Percentiles rank a stretch among this genome's conserved stretches.
phyloP scores from a whole-genome alignment of 345 rosid species.

The Isatis tinctoria region DNA sequence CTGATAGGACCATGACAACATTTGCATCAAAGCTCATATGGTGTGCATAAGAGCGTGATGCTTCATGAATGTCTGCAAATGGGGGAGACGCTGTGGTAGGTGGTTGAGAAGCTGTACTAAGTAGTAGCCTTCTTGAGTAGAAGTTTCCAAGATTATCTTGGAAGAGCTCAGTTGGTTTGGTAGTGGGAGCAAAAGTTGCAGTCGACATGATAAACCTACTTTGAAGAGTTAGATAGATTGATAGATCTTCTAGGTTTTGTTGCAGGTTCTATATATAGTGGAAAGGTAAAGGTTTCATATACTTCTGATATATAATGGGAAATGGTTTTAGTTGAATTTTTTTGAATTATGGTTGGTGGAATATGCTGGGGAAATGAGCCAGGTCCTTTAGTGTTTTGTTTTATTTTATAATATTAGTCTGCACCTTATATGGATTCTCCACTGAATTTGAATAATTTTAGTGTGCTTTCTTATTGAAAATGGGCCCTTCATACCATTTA shows the following conservation, averaged over 20 bases:
- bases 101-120: constrained; percentile 19
- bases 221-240: constrained; percentile 20
- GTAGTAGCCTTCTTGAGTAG: constrained; percentile 30
- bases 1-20: constrained; percentile 72
- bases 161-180: constrained; percentile 19
- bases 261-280: constrained; percentile 27
- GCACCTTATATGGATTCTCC: constrained; percentile 44
- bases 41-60: constrained; percentile 32
- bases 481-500: constrained; percentile 30
- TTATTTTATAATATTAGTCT: constrained; percentile 1
- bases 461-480: constrained; percentile 20
- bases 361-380: constrained; percentile 21
- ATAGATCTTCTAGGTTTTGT: constrained; percentile 20
- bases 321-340: constrained; percentile 6
- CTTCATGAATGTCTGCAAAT: constrained; percentile 25
- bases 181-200: constrained; percentile 7
- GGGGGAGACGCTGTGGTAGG: constrained; percentile 37
- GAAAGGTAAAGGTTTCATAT: constrained; percentile 25
- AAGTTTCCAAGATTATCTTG: constrained; percentile 18
- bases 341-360: constrained; percentile 29
- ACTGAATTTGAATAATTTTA: constrained; percentile 37
- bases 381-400: constrained; percentile 11
- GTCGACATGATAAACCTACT: constrained; percentile 25
- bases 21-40: constrained; percentile 62
- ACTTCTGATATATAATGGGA: background rate